These are phyloP conservation scores for Salix purpurea DNA, from an alignment of 345 rosid species.

Conservation along the genomic window DNA sequence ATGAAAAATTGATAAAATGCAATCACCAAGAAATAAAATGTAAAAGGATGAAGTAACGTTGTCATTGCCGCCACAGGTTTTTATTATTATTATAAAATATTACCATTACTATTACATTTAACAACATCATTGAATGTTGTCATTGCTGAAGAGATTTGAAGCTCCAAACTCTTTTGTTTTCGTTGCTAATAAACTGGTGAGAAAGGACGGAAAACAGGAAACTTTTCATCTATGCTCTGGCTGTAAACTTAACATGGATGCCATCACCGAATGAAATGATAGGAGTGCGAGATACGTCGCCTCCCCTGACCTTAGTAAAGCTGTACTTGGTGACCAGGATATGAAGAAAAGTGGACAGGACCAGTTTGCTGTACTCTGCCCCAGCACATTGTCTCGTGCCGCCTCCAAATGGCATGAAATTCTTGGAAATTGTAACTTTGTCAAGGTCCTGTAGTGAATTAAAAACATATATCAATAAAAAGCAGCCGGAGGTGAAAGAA, in stretches of 20 bases:
- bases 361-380: conserved; percentile 41
- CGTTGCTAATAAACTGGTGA: too few species aligned
- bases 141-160: too few species aligned
- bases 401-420: conserved; percentile 46
- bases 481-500: background rate
- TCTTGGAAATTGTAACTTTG: conserved; percentile 19
- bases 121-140: too few species aligned
- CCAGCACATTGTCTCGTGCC: conserved; percentile 45
- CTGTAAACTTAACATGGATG: background rate
- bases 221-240: background rate
- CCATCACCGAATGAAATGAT: background rate
- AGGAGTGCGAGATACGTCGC: background rate
- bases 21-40: too few species aligned
- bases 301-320: background rate
- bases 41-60: too few species aligned
- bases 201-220: too few species aligned
- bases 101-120: too few species aligned
- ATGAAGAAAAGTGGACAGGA: conserved; percentile 35
- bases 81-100: too few species aligned
- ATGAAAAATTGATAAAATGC: too few species aligned
- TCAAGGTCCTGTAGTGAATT: conserved; percentile 18
- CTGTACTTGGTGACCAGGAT: conserved; percentile 17
- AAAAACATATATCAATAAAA: background rate
- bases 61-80: too few species aligned
- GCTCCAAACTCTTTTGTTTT: too few species aligned